A percentile compares a stretch with the other conserved stretches of the same genome.
Conservation (phyloP, 2,329 filamentous ascomycete species). For the Macrophomina tecta region DNA sequence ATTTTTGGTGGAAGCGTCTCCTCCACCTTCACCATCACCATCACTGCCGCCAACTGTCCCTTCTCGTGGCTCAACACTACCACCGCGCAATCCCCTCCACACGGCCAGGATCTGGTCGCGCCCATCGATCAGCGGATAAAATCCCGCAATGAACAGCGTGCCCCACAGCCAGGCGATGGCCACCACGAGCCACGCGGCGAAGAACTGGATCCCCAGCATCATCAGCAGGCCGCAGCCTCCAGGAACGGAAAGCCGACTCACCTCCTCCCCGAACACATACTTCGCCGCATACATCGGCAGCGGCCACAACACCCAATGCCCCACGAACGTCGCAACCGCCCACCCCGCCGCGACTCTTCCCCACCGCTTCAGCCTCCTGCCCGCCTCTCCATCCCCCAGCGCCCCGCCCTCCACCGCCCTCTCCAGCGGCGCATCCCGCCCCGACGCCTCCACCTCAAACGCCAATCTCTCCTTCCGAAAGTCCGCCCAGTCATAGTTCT, state of each 20-base stretch:
- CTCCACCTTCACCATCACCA: neutral
- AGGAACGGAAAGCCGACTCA: slow-evolving; percentile 30
- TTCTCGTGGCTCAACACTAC: neutral
- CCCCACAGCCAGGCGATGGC: slow-evolving; percentile 61
- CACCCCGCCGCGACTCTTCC: slow-evolving; percentile 53
- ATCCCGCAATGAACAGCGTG: slow-evolving; percentile 56
- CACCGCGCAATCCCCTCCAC: slow-evolving; percentile 29
- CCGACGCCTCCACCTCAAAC: slow-evolving; percentile 39
- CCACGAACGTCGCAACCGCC: slow-evolving; percentile 58
- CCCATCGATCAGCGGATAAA: slow-evolving; percentile 59
- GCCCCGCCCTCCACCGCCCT: slow-evolving; percentile 38
- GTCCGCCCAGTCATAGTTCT: slow-evolving; percentile 50
- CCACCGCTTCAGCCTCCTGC: slow-evolving; percentile 53
- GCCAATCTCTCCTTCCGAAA: slow-evolving; percentile 38
- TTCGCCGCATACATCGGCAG: slow-evolving; percentile 61
- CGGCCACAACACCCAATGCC: slow-evolving; percentile 62
- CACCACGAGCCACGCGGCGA: slow-evolving; percentile 57
- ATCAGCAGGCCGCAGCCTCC: slow-evolving; percentile 16
- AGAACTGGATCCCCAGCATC: slow-evolving; percentile 47
- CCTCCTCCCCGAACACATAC: slow-evolving; percentile 55
- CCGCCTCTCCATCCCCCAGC: slow-evolving; percentile 14
- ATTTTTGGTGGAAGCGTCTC: neutral
- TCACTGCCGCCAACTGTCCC: neutral
- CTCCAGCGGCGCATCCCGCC: slow-evolving; percentile 30
- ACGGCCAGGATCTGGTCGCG: slow-evolving; percentile 41